Conservation (phyloP, 257 asterid genomes). For the Nicotiana paniculata region DNA sequence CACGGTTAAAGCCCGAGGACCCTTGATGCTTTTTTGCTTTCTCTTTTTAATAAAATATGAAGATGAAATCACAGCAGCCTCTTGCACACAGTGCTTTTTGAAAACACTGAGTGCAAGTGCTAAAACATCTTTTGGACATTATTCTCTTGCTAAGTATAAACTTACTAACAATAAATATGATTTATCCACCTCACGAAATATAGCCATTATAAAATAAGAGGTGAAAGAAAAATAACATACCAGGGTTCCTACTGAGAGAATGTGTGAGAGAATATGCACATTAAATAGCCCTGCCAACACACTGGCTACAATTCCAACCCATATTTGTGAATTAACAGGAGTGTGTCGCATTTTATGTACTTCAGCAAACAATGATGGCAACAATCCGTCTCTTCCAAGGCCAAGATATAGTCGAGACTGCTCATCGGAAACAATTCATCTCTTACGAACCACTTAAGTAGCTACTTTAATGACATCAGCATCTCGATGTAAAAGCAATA, state of each 20-base stretch:
- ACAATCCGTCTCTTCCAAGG: slow-evolving; percentile 90
- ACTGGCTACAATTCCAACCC: slow-evolving; percentile 87
- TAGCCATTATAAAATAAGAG: neutral
- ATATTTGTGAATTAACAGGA: slow-evolving; percentile 80
- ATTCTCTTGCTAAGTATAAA: neutral
- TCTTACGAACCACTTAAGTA: neutral
- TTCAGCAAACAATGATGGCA: slow-evolving; percentile 70
- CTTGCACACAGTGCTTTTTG: neutral
- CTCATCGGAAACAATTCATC: slow-evolving; percentile 12
- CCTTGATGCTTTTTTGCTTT: neutral
- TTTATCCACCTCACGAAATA: neutral
- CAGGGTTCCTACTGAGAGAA: slow-evolving; percentile 92
- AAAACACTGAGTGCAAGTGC: neutral
- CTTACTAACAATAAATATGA: neutral
- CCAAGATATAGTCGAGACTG: slow-evolving; percentile 97
- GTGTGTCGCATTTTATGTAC: slow-evolving; percentile 75
- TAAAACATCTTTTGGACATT: neutral
- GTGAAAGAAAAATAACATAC: slow-evolving; percentile 36
- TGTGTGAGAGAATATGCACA: slow-evolving; percentile 78
- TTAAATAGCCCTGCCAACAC: slow-evolving; percentile 80
- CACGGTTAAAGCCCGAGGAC: neutral
- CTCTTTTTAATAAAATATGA: neutral
- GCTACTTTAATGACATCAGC: slow-evolving; percentile 6
- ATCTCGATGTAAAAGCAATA: slow-evolving; percentile 8
- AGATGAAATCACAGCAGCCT: neutral